Percentiles rank a stretch among this genome's conserved stretches.
phyloP scores from a whole-genome alignment of 2,329 filamentous ascomycete genomes.

The Chaetomium globosum region DNA sequence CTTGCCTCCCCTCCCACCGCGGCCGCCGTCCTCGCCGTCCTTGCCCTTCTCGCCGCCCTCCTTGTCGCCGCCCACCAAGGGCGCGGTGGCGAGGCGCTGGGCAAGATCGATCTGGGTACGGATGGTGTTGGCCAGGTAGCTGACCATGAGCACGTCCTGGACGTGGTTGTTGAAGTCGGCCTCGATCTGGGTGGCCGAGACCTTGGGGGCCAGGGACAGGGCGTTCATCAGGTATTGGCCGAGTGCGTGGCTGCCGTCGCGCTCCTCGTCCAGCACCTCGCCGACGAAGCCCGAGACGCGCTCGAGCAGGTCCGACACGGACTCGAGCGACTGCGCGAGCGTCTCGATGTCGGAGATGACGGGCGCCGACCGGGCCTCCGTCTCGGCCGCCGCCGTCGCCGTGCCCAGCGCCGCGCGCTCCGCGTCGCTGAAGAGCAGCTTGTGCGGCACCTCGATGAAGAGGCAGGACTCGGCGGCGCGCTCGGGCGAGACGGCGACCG shows the following conservation, averaged over 20 bases:
- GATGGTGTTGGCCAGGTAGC: constrained; percentile 97
- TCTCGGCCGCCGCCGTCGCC: constrained; percentile 78
- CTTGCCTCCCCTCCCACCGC: constrained; percentile 48
- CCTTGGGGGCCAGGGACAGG: constrained; percentile 90
- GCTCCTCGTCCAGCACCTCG: constrained; percentile 91
- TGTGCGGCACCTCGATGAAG: constrained; percentile 96
- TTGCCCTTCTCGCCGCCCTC: constrained; percentile 51
- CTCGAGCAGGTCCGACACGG: constrained; percentile 86
- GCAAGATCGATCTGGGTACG: constrained; percentile 98
- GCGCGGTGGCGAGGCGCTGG: constrained; percentile 85
- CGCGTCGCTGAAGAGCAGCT: constrained; percentile 76
- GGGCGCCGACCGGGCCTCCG: constrained; percentile 71
- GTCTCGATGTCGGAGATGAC: constrained; percentile 88
- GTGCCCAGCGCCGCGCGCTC: constrained; percentile 72
- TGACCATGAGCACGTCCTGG: constrained; percentile 97
- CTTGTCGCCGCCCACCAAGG: constrained; percentile 55
- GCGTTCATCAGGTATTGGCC: constrained; percentile 96
- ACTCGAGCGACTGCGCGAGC: constrained; percentile 81
- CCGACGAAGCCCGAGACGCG: constrained; percentile 90
- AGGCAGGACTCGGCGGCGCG: constrained; percentile 93
- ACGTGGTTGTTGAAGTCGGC: constrained; percentile 99
- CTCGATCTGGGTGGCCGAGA: constrained; percentile 87
- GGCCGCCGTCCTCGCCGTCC: constrained; percentile 44
- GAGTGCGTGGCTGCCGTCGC: constrained; percentile 83
- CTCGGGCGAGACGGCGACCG: constrained; percentile 92